These are phyloP conservation scores for Umbelopsis ramanniana DNA, from an alignment of 192 early-diverging fungal genomes.

Conservation along the genomic window DNA sequence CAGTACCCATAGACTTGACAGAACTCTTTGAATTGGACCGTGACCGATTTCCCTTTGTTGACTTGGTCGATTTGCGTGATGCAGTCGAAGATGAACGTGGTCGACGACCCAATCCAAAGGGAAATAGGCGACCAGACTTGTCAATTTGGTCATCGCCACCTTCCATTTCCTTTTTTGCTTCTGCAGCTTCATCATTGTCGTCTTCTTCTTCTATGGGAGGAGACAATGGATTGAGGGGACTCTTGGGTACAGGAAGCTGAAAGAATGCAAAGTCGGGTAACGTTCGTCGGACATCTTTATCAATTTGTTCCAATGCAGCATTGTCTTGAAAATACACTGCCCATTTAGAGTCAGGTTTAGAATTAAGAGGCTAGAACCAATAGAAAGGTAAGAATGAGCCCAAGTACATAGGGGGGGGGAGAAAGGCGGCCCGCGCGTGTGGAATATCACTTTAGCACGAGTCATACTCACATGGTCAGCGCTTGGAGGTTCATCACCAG, in stretches of 20 bases:
- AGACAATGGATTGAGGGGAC: conserved; percentile 53
- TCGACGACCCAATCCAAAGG: conserved; percentile 34
- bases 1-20: conserved; percentile 30
- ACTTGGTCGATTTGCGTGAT: conserved; percentile 40
- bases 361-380: conserved; percentile 44
- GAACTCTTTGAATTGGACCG: conserved; percentile 40
- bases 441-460: not conserved
- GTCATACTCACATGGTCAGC: conserved; percentile 45
- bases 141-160: not conserved
- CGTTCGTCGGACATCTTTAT: conserved; percentile 76
- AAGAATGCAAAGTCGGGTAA: conserved; percentile 80
- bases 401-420: not conserved
- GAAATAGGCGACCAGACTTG: conserved; percentile 10
- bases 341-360: conserved; percentile 62
- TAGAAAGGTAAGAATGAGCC: not conserved
- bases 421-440: not conserved
- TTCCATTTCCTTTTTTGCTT: not conserved
- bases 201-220: conserved; percentile 27
- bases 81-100: conserved; percentile 36
- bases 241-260: conserved; percentile 62
- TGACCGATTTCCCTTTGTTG: conserved; percentile 21
- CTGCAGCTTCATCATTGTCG: not conserved
- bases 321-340: conserved; percentile 64
- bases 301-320: conserved; percentile 68
- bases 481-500: conserved; percentile 47